These are phyloP conservation scores for Venturia carpophila DNA, from an alignment of 2,329 filamentous ascomycete genomes.

Conservation along the genomic window DNA sequence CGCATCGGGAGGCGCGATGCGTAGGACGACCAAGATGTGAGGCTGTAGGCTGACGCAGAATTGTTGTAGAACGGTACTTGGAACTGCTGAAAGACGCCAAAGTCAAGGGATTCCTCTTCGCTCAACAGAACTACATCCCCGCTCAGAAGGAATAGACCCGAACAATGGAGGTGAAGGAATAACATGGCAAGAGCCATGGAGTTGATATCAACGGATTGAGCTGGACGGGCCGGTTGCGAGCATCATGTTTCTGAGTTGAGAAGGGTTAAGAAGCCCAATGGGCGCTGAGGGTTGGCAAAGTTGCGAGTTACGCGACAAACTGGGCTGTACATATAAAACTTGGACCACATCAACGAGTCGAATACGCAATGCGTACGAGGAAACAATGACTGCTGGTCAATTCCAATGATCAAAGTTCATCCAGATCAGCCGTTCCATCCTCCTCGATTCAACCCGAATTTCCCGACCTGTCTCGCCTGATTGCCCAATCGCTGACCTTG, in stretches of 20 bases:
- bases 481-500: too few relatives aligned
- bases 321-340: background rate
- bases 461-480: too few relatives aligned
- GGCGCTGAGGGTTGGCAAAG: background rate
- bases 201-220: background rate
- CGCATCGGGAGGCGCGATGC: background rate
- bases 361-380: background rate
- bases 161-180: background rate
- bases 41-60: background rate
- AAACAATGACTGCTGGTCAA: too few relatives aligned
- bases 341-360: background rate
- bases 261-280: background rate
- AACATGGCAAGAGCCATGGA: background rate
- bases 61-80: conserved; percentile 62
- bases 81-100: conserved; percentile 68
- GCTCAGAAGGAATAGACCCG: conserved; percentile 31
- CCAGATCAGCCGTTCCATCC: too few relatives aligned
- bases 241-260: background rate
- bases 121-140: conserved; percentile 67
- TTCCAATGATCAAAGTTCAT: too few relatives aligned
- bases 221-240: background rate
- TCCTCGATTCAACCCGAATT: too few relatives aligned
- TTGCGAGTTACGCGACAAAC: background rate
- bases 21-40: background rate
- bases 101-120: conserved; percentile 69